Evolutionary conservation across 2,329 filamentous ascomycete species (phyloP).

Genomic region (Septoria petroselini): DNA sequence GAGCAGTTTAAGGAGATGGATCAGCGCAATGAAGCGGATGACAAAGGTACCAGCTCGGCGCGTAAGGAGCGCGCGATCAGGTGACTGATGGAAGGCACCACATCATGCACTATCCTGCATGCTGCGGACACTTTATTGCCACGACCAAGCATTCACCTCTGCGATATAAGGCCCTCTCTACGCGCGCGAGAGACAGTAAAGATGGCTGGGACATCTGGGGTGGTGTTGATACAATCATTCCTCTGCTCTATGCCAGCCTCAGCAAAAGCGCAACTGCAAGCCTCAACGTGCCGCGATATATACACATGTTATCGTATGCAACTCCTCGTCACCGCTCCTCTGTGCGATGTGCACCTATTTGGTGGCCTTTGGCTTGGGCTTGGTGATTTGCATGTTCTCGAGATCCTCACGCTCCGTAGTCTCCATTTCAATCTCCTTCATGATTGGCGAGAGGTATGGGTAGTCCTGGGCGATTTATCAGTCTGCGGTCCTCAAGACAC

Average conservation of each 20-base stretch:
- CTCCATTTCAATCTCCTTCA: conserved; percentile 67
- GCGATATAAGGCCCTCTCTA: too few species aligned
- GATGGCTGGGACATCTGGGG: not conserved
- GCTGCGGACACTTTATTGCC: too few species aligned
- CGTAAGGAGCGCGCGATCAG: conserved; percentile 1
- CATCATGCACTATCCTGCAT: too few species aligned
- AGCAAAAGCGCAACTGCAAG: conserved; percentile 13
- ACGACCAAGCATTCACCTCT: too few species aligned
- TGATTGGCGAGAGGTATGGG: conserved; percentile 64
- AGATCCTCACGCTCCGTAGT: conserved; percentile 65
- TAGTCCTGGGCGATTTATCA: conserved; percentile 54
- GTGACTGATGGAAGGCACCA: not conserved
- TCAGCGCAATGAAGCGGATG: conserved; percentile 6
- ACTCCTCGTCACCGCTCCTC: not conserved
- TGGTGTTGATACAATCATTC: conserved; percentile 25
- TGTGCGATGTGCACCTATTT: conserved; percentile 15
- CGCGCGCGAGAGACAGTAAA: not conserved
- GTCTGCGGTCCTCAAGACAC: not conserved
- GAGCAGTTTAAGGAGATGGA: not conserved
- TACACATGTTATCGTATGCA: conserved; percentile 21
- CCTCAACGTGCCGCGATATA: conserved; percentile 21
- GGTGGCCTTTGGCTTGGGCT: conserved; percentile 32
- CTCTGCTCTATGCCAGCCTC: conserved; percentile 23
- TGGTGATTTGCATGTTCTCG: conserved; percentile 62
- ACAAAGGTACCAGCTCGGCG: conserved; percentile 5